Conservation (phyloP, 768 basidiomycete genomes). For the Lentinula lateritia region DNA sequence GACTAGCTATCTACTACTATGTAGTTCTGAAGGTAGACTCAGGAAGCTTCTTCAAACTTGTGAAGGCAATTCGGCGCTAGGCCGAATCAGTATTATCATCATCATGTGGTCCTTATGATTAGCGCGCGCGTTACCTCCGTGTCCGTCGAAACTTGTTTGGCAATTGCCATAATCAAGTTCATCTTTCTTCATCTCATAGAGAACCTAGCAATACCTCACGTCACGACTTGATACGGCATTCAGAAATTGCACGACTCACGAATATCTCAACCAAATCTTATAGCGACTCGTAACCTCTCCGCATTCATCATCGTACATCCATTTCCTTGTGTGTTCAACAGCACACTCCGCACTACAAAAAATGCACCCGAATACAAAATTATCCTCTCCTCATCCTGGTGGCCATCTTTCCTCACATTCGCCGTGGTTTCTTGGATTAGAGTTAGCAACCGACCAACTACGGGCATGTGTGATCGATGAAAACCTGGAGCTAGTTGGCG, state of each 20-base stretch:
- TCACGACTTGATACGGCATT: neutral
- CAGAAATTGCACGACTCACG: neutral
- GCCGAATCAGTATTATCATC: neutral
- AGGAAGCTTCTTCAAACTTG: no score
- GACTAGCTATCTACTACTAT: no score
- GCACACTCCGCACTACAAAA: neutral
- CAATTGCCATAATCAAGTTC: neutral
- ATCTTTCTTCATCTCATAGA: neutral
- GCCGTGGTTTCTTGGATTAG: conserved; percentile 67
- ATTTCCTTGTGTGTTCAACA: neutral
- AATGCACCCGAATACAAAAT: neutral
- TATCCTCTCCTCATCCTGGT: neutral
- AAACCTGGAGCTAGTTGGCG: conserved; percentile 73
- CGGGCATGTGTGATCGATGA: conserved; percentile 83
- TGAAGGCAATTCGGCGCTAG: no score
- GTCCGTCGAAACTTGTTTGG: neutral
- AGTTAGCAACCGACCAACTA: conserved; percentile 80
- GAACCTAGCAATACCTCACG: neutral
- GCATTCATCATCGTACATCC: neutral
- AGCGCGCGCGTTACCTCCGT: neutral
- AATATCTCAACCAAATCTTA: neutral
- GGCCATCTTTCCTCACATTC: neutral
- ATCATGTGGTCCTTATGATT: neutral
- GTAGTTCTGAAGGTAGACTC: no score
- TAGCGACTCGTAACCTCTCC: neutral